Evolutionary conservation across 805 yeast genomes (phyloP), one percentile per base, ranked within the genome.

Genomic region (Lipomyces starkeyi): DNA sequence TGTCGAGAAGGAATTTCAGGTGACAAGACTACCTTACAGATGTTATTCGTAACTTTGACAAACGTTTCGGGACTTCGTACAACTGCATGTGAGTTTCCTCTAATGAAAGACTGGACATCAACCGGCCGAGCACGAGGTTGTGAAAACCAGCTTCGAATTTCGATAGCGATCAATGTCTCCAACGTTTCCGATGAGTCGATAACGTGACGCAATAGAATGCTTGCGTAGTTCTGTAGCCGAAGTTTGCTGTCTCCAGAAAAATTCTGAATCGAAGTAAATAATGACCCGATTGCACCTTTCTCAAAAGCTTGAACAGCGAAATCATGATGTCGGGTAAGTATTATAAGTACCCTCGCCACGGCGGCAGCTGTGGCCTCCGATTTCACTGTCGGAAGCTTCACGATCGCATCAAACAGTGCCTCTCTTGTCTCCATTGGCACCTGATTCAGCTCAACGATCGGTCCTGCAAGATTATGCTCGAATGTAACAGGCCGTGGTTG

Each of bases 121-220:
- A 71, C 65, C 3, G 77, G 66, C 5, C 76, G 75, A 7, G 71
- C 71, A 22, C 72, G 70, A 13, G 71, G 62, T 34, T 66, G 71
- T 2, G 22, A 14, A 63, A 87, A 82, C 37, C 82, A 78, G 32
- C 78, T 80, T 2, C 82, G 76, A 11, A 91, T 75, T 65, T 88
- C 92, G 27, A 83, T 79, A 0, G 78, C 73, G 73, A 91, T 85
- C 52, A 84, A 78, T 9, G 80, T 79, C 35, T 81, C 80, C 4
- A 91, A 79, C 13, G 85, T 78, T 0, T 81, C 83, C 0, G 80
- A 76, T 2, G 86, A 57, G 76, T 93, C 98, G 76, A 88, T 86
- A 66, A 93, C 88, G 57, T 90, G 82, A 75, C 97, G 84, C 1
- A 88, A 76, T 43, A 92, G 79, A 13, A 86, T 80, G 0, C 87